phyloP scores from a whole-genome alignment of 75 land plant species.

The Pinus taeda region DNA sequence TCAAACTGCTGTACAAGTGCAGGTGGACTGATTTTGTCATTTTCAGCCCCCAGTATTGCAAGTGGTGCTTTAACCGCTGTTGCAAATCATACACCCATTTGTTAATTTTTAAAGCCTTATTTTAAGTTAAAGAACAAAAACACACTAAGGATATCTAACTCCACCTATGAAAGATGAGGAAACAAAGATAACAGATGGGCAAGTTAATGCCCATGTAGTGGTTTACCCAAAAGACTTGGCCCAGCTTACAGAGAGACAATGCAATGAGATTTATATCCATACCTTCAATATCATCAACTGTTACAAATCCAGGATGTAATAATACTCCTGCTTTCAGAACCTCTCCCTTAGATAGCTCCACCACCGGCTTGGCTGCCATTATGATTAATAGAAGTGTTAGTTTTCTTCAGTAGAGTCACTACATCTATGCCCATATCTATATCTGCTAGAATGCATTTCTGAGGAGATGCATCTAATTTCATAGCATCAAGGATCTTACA shows the following conservation, averaged over 20 bases:
- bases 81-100: not conserved
- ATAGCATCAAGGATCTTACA: too few relatives aligned
- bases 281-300: slow-evolving; percentile 56
- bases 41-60: slow-evolving; percentile 40
- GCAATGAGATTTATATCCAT: not conserved
- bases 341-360: slow-evolving; percentile 22
- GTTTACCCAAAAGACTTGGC: not conserved
- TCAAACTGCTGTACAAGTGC: slow-evolving; percentile 18
- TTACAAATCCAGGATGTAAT: slow-evolving; percentile 59
- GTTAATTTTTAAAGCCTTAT: not conserved
- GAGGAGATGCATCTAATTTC: too few relatives aligned
- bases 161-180: not conserved
- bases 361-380: slow-evolving; percentile 50
- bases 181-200: not conserved
- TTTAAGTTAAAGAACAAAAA: not conserved
- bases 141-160: not conserved
- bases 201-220: not conserved
- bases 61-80: slow-evolving; percentile 31
- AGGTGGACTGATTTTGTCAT: slow-evolving; percentile 24
- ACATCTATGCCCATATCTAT: not conserved
- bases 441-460: not conserved
- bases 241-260: not conserved
- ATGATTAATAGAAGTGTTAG: not conserved
- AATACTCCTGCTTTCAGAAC: slow-evolving; percentile 50
- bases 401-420: not conserved